These are phyloP conservation scores for Rhodotorula graminis DNA, from an alignment of 768 basidiomycete species.

Conservation along the genomic window DNA sequence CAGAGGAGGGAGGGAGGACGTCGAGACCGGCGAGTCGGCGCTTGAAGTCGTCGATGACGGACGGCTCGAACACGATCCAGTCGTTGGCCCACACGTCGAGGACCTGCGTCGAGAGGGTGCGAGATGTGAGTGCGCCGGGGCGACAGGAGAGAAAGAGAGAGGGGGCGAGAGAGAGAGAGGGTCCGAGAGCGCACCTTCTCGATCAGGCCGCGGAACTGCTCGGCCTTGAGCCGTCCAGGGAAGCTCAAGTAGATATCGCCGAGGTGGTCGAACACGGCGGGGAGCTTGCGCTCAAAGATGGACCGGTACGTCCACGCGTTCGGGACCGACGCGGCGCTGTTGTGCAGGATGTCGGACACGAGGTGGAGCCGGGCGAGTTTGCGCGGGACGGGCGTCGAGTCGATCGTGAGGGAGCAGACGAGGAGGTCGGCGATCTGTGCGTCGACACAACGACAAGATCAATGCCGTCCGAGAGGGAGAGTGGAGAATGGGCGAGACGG, in stretches of 20 bases:
- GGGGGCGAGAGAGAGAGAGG: too few relatives aligned
- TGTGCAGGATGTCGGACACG: constrained; percentile 96
- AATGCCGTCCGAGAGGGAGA: background rate
- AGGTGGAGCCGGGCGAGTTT: constrained; percentile 92
- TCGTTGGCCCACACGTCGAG: constrained; percentile 91
- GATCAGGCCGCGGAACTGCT: constrained; percentile 91
- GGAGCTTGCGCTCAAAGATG: constrained; percentile 83
- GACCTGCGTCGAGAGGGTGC: constrained; percentile 50
- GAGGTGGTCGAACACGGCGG: constrained; percentile 93
- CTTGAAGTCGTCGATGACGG: constrained; percentile 58
- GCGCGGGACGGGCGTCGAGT: constrained; percentile 91
- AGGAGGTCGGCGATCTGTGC: constrained; percentile 81
- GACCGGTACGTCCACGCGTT: constrained; percentile 97
- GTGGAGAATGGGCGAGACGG: background rate
- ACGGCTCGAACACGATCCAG: constrained; percentile 89
- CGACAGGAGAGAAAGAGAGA: background rate
- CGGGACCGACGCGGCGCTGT: constrained; percentile 79
- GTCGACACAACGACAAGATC: background rate
- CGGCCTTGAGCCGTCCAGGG: constrained; percentile 90
- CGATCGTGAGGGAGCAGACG: constrained; percentile 77
- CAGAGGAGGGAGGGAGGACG: background rate
- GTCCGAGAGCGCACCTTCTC: constrained; percentile 45
- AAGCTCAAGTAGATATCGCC: constrained; percentile 92
- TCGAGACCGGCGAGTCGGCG: constrained; percentile 33
- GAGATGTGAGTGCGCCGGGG: background rate